phyloP scores from a whole-genome alignment of 148 eudicot genomes.

The Amaranthus palmeri region DNA sequence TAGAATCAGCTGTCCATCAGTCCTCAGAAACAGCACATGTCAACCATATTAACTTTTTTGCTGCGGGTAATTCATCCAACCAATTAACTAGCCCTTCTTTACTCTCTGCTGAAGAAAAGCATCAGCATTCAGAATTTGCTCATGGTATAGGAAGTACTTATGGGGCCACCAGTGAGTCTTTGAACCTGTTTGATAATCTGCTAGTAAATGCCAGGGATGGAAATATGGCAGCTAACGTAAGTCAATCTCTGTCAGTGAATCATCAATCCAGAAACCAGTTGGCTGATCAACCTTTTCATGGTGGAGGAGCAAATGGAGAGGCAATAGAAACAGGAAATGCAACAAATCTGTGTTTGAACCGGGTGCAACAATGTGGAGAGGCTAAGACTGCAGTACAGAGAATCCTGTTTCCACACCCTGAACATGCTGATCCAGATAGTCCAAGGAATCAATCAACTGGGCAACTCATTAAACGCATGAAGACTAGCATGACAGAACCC shows the following conservation, averaged over 20 bases:
- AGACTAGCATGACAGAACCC: slow-evolving; percentile 10
- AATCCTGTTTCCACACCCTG: slow-evolving; percentile 19
- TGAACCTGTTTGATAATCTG: slow-evolving; percentile 17
- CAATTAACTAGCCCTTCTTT: slow-evolving; percentile 9
- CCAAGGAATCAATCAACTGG: slow-evolving; percentile 8
- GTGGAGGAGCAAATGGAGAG: slow-evolving; percentile 8
- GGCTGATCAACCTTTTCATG: not conserved
- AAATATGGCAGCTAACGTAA: slow-evolving; percentile 1
- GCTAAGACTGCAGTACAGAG: slow-evolving; percentile 12
- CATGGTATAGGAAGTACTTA: slow-evolving; percentile 14
- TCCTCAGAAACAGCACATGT: slow-evolving; percentile 24
- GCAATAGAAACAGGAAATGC: slow-evolving; percentile 9
- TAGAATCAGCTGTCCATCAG: slow-evolving; percentile 25
- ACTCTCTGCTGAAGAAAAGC: slow-evolving; percentile 9
- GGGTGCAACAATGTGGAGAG: slow-evolving; percentile 6
- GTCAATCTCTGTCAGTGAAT: not conserved
- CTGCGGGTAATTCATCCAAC: slow-evolving; percentile 14
- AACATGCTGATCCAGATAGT: slow-evolving; percentile 8
- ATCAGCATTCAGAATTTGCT: slow-evolving; percentile 10
- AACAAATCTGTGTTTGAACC: slow-evolving; percentile 7
- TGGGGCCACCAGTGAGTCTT: slow-evolving; percentile 13
- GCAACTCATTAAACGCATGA: not conserved
- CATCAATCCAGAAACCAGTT: slow-evolving; percentile 1
- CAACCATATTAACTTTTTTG: slow-evolving; percentile 23
- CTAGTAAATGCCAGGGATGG: not conserved